Evolutionary conservation across 495 filamentous ascomycete species (phyloP), one percentile per base, ranked within the genome.

Genomic region (Xylaria telfairii): DNA sequence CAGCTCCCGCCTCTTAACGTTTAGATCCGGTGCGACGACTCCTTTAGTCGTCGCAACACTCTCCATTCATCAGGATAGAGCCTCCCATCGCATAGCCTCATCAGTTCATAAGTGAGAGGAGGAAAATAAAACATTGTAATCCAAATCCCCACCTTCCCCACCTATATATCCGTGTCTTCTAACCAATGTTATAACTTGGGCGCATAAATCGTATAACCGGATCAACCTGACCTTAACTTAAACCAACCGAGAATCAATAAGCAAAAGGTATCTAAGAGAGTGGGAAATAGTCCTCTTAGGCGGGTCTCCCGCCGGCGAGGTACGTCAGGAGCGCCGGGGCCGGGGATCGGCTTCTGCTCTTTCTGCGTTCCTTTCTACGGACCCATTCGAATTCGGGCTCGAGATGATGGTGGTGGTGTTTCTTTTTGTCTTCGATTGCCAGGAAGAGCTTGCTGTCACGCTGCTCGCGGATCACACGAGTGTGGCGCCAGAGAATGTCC

Each of bases 401-500:
- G 28, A 79, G 81, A 69, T 84, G 86, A 78, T 89, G 80, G 66
- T 83, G 85, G 74, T 89, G 86, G 67, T 82, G 83, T 67, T 83
- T 83, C 68, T 80, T 82, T 70, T 87, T 86, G 68, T 87, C 81
- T 63, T 79, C 82, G 44, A 87, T 77, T 53, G 83, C 86, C 68
- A 84, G 74, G 44, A 84, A 76, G 19, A 82, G 73, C 71, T 81
- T 81, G 49, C 72, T 67, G 61, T 75, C 69, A 0, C 76, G 75
- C 76, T 78, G 74, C 71, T 91, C 85, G 41, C 91, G 88, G 70
- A 92, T 71, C 61, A 87, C 83, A 67, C 85, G 82, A 12, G 92
- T 92, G 82, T 95, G 91, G 15, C 86, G 82, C 82, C 92, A 95
- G 60, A 95, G 87, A 60, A 89, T 80, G 56, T 91, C 86, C 74